Base-by-base conservation (phyloP, 2,329 filamentous ascomycete genomes). In the Pyricularia sp. region DNA sequence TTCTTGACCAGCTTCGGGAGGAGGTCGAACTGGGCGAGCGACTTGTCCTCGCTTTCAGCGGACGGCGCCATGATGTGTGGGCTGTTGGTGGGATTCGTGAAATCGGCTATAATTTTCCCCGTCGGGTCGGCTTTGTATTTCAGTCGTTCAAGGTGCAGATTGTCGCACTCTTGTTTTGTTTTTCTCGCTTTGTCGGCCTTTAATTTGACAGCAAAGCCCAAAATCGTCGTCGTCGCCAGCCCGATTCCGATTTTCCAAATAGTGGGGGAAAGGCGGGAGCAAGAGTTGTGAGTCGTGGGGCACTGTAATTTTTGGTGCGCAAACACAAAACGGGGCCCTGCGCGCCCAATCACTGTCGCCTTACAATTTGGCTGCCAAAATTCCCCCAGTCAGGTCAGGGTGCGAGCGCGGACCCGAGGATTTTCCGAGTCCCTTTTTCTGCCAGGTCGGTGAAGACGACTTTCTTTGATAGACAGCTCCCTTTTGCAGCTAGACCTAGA, bases 1-100 rank as follows among this genome's bases (percentile, higher is more conserved):
- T 96, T 90, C 74, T 90, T 90, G 78, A 97, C 91, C 77, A 99
- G 85, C 82, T 94, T 93, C 76, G 93, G 92, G 75, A 97, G 87
- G 72, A 98, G 75, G 73, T 79, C 77, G 74, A 77, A 79, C 68
- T 78, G 75, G 71, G 74, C 69, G 68, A 73, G 33, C 55, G 66
- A 67, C 20, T 23, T 23, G 6, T 31, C 50, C 50, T 67, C 66
- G 66, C 20, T 33, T 20, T 63, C 59, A 25, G 72, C 68, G 59
- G 71, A 69, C 61, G 69, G 63, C 65, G 72, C 74, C 75, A 76
- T 76, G 74, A 78, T 79, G 23, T 30, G 25, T 26, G n/a, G n/a
- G 25, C 14, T 28, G 11, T 12, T 26, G 12, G 25, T 26, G 25
- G 58, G 25, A 25, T 61, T 63, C 26, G 59, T 28, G 25, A 7